Base-by-base conservation (phyloP, 2,329 filamentous ascomycete species). In the Claviceps humidiphila region DNA sequence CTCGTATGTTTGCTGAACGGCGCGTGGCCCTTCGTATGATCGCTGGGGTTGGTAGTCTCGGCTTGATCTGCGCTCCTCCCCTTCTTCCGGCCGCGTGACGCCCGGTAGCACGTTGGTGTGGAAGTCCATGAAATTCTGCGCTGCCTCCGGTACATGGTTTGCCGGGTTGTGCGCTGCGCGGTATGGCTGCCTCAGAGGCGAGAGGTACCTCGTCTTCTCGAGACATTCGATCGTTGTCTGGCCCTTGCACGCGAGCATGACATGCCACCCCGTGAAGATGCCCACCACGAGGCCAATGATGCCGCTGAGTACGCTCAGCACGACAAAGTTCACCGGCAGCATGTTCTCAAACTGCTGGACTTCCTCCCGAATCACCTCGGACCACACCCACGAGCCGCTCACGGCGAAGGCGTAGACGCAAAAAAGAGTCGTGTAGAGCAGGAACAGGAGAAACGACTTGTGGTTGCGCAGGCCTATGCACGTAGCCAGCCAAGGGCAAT, bases 401-500 rank as follows among this genome's bases (percentile, higher is more conserved):
- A 89, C 80, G n/a, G 75, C 78, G 64, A 95, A 95, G 62, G 78
- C 80, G 60, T 86, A 80, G 72, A 89, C 82, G 71, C 87, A 90
- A 70, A 95, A 95, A 2, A 95, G 56, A 4, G 85, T 87, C 0
- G 87, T 89, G 67, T 98, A 97, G 52, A 90, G 78, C 26, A 98
- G 75, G 66, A 97, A 98, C 3, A 97, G 77, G 51, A 98, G 67
- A 65, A 98, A 98, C 0, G 90, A 78, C 71, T 98, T 98, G 75
- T 96, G 94, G 70, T 98, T 98, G 63, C 81, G 82, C 57, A 98
- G 74, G 20, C 93, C 93, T 54, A 98, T 87, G 68, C 93, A 98
- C 4, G 89, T 95, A 30, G 93, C 91, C 49, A 98, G 77, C 93
- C 93, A 98, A 16, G 93, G 93, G 66, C 93, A 98, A 71, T 98